phyloP scores from a whole-genome alignment of 208 protist species.

The Trypanosoma brucei region DNA sequence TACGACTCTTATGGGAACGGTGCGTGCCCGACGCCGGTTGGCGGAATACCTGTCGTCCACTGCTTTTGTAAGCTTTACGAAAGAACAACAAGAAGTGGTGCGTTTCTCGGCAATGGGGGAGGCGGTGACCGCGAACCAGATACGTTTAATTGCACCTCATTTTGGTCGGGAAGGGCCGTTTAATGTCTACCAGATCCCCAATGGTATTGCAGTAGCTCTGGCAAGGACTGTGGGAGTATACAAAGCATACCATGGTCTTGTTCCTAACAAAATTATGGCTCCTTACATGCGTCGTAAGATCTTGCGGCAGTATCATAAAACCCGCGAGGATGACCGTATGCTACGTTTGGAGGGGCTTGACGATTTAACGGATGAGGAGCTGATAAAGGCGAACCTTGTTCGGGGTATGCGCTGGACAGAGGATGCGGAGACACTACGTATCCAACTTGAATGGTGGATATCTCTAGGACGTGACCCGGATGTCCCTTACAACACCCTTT shows the following conservation, averaged over 20 bases:
- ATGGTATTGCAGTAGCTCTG: slow-evolving; percentile 66
- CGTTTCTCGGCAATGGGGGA: slow-evolving; percentile 66
- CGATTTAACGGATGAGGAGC: slow-evolving; percentile 67
- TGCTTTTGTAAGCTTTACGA: slow-evolving; percentile 70
- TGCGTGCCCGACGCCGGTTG: slow-evolving; percentile 72
- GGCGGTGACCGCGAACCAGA: slow-evolving; percentile 70
- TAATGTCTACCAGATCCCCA: slow-evolving; percentile 79
- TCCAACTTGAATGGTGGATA: slow-evolving; percentile 88
- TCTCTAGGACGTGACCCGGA: slow-evolving; percentile 62
- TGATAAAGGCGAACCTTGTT: slow-evolving; percentile 80
- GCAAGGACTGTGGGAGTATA: slow-evolving; percentile 67
- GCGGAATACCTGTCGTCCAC: slow-evolving; percentile 86
- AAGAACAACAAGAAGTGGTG: slow-evolving; percentile 79
- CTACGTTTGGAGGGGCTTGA: slow-evolving; percentile 78
- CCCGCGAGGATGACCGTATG: slow-evolving; percentile 80
- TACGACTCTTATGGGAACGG: slow-evolving; percentile 65
- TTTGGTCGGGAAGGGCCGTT: slow-evolving; percentile 75
- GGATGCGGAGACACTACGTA: slow-evolving; percentile 67
- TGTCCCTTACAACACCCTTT: slow-evolving; percentile 87
- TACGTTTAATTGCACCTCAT: slow-evolving; percentile 68
- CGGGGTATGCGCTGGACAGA: slow-evolving; percentile 89
- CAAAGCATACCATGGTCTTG: slow-evolving; percentile 68
- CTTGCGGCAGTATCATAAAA: slow-evolving; percentile 71
- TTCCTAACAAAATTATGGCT: slow-evolving; percentile 54
- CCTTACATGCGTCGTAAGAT: slow-evolving; percentile 65